Evolutionary conservation across 2,329 filamentous ascomycete species (phyloP), one percentile per base, ranked within the genome.

Genomic region (Geosmithia flava): DNA sequence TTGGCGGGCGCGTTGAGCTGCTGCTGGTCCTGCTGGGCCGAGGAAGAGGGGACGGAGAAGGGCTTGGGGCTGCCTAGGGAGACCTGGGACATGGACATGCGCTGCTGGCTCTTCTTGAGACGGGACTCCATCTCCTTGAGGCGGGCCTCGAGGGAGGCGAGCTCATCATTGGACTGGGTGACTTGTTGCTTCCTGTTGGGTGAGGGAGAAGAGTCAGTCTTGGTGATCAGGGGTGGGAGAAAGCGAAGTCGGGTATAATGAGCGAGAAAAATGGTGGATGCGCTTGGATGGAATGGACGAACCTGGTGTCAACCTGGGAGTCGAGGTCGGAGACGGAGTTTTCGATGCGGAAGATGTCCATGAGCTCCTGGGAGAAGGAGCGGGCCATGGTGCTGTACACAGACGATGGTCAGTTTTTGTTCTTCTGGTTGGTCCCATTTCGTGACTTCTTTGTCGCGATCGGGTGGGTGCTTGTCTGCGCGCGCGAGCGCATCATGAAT

Each of bases 341-440:
- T 56, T 93, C 87, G 60, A 96, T 82, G 59, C 85, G 84, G 71
- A 96, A 96, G 56, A 94, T 84, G 62, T 88, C 84, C 71, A 91
- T 85, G 52, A 96, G 74, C 63, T 91, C 87, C 43, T 81, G 74
- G 51, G 88, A 91, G 68, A 96, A 95, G 61, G 85, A 87, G 57
- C 81, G 84, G 48, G 89, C 90, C 66, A 95, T 81, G 52, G 87
- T 93, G 53, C 90, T 46, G 50, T 44, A 44, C n/a, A 50, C 44
- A 54, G 47, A 20, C 19, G 17, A 44, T 29, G 44, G 23, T 20
- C 33, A 47, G 52, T 48, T 50, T 46, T 19, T 20, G 33, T 30
- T 30, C 29, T 30, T 13, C 37, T 17, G 20, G 6, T 7, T 20
- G 13, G 4, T 20, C 3, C 7, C 20, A 7, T 30, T 30, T 30